These are phyloP conservation scores for Hansenula anomala DNA, from an alignment of 1,139 yeast genomes.

Conservation along the genomic window DNA sequence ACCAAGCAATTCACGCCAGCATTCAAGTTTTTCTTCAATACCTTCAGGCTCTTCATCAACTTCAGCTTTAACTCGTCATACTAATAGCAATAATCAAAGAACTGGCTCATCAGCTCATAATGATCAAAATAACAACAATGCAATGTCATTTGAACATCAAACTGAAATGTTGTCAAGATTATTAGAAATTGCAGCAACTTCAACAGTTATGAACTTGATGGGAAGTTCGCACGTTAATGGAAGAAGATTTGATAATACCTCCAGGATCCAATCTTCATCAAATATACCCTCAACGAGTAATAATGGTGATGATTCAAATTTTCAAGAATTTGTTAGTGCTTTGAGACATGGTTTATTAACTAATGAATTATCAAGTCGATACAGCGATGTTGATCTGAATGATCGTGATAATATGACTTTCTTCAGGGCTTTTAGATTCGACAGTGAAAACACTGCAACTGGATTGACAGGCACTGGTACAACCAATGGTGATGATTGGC, in stretches of 20 bases:
- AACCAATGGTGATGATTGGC: no score
- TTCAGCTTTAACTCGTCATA: neutral
- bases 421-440: conserved; percentile 52
- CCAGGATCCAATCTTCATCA: conserved; percentile 6
- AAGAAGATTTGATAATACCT: conserved; percentile 24
- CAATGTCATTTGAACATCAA: conserved; percentile 26
- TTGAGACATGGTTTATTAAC: conserved; percentile 36
- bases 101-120: no score
- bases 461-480: neutral
- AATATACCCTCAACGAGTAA: neutral
- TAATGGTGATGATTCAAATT: conserved; percentile 25
- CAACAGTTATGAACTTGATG: conserved; percentile 38
- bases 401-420: conserved; percentile 30
- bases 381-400: conserved; percentile 1
- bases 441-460: conserved; percentile 17
- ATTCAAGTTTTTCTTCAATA: neutral
- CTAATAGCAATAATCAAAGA: neutral
- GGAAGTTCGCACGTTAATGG: conserved; percentile 25
- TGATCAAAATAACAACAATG: neutral
- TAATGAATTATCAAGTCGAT: conserved; percentile 26
- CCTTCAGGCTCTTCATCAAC: no score
- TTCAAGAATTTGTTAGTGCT: conserved; percentile 34
- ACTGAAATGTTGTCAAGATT: conserved; percentile 38
- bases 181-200: conserved; percentile 41
- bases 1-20: conserved; percentile 3